phyloP scores from a whole-genome alignment of 192 early-diverging fungal genomes.

The Piromyces finnis region DNA sequence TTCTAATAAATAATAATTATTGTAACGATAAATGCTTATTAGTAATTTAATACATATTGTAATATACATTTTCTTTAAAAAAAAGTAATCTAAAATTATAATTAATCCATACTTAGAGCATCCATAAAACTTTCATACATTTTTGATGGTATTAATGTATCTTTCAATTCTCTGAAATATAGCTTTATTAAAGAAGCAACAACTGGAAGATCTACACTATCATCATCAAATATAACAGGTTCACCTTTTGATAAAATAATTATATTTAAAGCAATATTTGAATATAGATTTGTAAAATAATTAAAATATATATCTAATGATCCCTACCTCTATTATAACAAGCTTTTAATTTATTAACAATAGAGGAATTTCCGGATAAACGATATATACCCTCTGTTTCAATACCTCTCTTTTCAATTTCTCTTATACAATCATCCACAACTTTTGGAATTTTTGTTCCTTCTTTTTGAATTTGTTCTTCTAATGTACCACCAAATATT shows the following conservation, averaged over 20 bases:
- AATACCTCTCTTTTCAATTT: background rate
- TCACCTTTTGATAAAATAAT: background rate
- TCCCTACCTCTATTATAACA: background rate
- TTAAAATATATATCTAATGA: too few species aligned
- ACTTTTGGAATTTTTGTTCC: background rate
- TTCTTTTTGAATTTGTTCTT: background rate
- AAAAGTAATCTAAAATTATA: too few species aligned
- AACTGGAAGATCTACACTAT: background rate
- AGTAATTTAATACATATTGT: background rate
- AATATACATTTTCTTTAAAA: too few species aligned
- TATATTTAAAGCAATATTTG: too few species aligned
- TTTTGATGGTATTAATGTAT: background rate
- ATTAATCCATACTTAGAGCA: background rate
- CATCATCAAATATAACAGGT: background rate
- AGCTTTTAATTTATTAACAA: background rate
- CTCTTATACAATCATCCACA: background rate
- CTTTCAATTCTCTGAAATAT: background rate
- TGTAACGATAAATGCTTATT: too few species aligned
- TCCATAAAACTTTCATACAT: background rate
- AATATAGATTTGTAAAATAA: too few species aligned
- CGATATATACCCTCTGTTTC: background rate
- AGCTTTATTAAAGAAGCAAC: background rate
- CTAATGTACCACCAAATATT: background rate
- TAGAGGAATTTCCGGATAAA: background rate
- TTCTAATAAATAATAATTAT: background rate